Conservation (phyloP, 208 protist species). For the Trichomonas tenax region DNA sequence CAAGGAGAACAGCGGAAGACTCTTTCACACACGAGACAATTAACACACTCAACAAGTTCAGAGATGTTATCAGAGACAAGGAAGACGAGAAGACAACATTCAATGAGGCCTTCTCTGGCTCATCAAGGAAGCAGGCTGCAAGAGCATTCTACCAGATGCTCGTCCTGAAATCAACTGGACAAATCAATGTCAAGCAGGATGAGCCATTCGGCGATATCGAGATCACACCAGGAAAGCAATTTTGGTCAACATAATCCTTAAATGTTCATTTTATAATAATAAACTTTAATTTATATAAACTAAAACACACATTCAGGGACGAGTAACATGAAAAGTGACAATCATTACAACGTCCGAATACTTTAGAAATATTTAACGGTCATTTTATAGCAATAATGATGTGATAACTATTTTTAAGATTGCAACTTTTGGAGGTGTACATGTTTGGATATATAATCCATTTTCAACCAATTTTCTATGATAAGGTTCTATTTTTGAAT, state of each 20-base stretch:
- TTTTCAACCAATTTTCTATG: no score
- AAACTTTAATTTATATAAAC: no score
- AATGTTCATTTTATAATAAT: not conserved
- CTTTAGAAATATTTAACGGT: no score
- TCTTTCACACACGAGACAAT: not conserved
- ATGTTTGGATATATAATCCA: no score
- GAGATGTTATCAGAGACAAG: not conserved
- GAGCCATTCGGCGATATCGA: not conserved
- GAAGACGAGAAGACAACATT: not conserved
- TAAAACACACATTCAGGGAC: no score
- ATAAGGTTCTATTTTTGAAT: no score
- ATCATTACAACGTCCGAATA: no score
- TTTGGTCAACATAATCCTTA: not conserved
- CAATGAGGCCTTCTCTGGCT: not conserved
- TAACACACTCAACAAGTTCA: not conserved
- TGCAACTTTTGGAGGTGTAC: no score
- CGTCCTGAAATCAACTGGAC: not conserved
- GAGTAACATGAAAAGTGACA: no score
- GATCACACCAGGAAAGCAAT: not conserved
- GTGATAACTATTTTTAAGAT: no score
- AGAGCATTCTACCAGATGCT: not conserved
- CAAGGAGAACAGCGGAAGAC: not conserved
- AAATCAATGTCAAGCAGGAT: not conserved
- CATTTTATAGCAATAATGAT: no score
- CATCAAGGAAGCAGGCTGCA: not conserved